Evolutionary conservation across 495 filamentous ascomycete species (phyloP), one percentile per base, ranked within the genome.

Genomic region (Cairneyella variabilis): DNA sequence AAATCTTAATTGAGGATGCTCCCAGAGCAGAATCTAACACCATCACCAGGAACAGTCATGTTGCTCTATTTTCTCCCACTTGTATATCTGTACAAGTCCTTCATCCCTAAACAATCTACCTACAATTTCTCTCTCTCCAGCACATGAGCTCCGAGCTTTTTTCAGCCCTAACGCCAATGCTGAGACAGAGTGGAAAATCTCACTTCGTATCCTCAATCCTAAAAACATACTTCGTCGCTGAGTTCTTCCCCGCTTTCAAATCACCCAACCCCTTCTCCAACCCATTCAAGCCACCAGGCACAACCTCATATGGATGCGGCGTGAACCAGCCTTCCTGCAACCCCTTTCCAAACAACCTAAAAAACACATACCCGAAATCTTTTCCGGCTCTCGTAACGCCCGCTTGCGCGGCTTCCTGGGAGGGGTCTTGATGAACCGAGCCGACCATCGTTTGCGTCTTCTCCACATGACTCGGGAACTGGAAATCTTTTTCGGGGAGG

Each of bases 141-240:
- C n/a, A n/a, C n/a, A n/a, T n/a, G n/a, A n/a, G n/a, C n/a, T n/a
- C n/a, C n/a, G n/a, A n/a, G n/a, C n/a, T n/a, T n/a, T n/a, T n/a
- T n/a, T n/a, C n/a, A n/a, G n/a, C n/a, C n/a, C n/a, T n/a, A n/a
- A n/a, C n/a, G n/a, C n/a, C n/a, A n/a, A n/a, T n/a, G n/a, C n/a
- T n/a, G n/a, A n/a, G n/a, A n/a, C n/a, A n/a, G n/a, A n/a, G n/a
- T n/a, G n/a, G n/a, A n/a, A 34, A 34, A 40, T 40, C 8, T 42
- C 46, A 51, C 41, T 63, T 57, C 10, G 84, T 88, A 30, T 90
- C 84, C 39, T 57, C 78, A 66, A 90, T 80, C 26, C 81, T 66
- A 51, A 86, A 82, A 1, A 89, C 78, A 68, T 86, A 88, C 63
- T 90, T 90, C 0, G 79, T 69, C 14, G 76, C 86, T 48, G 78